Evolutionary conservation across 163 green algal genomes (phyloP), one percentile per base, ranked within the genome.

Genomic region (Chlamydomonas reinhardtii): DNA sequence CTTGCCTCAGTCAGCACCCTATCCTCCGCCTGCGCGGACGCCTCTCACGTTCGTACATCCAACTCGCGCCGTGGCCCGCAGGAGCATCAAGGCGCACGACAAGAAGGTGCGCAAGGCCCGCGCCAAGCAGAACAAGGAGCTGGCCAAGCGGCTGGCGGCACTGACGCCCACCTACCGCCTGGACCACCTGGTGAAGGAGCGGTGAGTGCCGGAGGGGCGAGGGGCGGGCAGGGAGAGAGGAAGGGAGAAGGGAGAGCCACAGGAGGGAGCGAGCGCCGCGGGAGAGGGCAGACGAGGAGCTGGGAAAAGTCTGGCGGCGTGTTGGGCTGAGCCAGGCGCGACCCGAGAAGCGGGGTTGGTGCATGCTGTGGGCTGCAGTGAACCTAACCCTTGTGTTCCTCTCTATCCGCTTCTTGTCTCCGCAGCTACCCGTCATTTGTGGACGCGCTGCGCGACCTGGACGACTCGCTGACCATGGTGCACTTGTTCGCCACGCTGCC

Each of bases 381-480:
- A n/a, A n/a, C n/a, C n/a, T n/a, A n/a, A n/a, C n/a, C n/a, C n/a
- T n/a, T n/a, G n/a, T n/a, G n/a, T n/a, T n/a, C n/a, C n/a, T n/a
- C n/a, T n/a, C n/a, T n/a, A n/a, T n/a, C n/a, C n/a, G n/a, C n/a
- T n/a, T n/a, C n/a, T n/a, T n/a, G n/a, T n/a, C n/a, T n/a, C n/a
- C n/a, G n/a, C 94, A 98, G 96, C 85, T 99, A 99, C 90, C 98
- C 98, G n/a, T 97, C 96, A 0, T 99, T 99, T 84, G 83, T 98
- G n/a, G 98, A 99, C 79, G 98, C 98, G 8, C 89, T 99, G 72
- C 92, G 97, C 27, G 98, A 99, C 90, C 89, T 99, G 75, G 98
- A 99, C 89, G 98, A 99, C 90, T 90, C 97, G 20, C 92, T 99
- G n/a, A 98, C 97, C n/a, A 94, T 99, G 94, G 81, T 97, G 27